Evolutionary conservation across 2,329 filamentous ascomycete genomes (phyloP).

Genomic region (Metarhizium anisopliae): DNA sequence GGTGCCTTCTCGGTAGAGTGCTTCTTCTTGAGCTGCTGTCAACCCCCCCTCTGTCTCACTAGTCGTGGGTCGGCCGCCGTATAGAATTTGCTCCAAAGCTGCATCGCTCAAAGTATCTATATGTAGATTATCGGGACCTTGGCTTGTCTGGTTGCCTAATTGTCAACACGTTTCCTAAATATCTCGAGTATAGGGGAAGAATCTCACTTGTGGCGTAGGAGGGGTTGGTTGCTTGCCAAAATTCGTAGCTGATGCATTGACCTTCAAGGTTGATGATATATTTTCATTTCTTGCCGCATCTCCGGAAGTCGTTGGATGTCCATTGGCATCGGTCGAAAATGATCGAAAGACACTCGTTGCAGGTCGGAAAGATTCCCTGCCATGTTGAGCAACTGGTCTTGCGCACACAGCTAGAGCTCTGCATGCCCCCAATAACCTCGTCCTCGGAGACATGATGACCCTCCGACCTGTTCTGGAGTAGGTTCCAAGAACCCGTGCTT

Average conservation of each 20-base stretch:
- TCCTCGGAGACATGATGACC: slow-evolving; percentile 24
- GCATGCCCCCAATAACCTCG: slow-evolving; percentile 25
- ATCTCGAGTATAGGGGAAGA: neutral
- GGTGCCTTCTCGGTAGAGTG: slow-evolving; percentile 32
- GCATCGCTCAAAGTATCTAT: slow-evolving; percentile 24
- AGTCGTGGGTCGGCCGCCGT: slow-evolving; percentile 22
- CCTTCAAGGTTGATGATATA: neutral
- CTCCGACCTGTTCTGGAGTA: slow-evolving; percentile 1
- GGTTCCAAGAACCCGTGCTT: neutral
- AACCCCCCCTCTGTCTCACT: slow-evolving; percentile 24
- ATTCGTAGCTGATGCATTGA: neutral
- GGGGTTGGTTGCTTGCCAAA: neutral
- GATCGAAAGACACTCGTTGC: slow-evolving; percentile 14
- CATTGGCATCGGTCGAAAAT: slow-evolving; percentile 23
- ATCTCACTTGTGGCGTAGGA: neutral
- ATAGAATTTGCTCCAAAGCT: slow-evolving; percentile 26
- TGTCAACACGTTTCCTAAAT: slow-evolving; percentile 1
- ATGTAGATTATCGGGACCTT: slow-evolving; percentile 3
- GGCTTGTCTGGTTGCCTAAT: neutral
- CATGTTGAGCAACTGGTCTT: slow-evolving; percentile 15
- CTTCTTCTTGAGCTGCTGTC: slow-evolving; percentile 33
- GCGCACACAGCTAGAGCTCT: slow-evolving; percentile 22
- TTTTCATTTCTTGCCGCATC: slow-evolving; percentile 2
- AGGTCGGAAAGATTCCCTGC: slow-evolving; percentile 13
- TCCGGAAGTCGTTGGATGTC: neutral